Evolutionary conservation across 192 early-diverging fungal genomes (phyloP).

Genomic region (Podila clonocystis): DNA sequence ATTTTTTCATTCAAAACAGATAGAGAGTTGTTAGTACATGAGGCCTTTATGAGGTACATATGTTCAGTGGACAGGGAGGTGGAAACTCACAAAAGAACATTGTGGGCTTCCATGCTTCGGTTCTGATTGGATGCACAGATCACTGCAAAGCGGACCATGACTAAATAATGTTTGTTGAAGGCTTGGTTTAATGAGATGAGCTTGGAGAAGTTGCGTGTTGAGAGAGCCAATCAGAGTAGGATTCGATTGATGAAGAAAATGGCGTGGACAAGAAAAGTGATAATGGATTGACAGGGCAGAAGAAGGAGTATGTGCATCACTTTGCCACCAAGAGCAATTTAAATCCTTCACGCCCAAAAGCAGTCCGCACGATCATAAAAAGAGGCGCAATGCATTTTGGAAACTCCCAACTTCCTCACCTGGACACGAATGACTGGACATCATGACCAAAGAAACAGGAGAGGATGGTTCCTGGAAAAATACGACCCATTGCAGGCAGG

Average conservation of each 20-base stretch:
- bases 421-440: not conserved
- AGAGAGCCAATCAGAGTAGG: too few relatives aligned
- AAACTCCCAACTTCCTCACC: not conserved
- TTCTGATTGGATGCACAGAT: constrained; percentile 99
- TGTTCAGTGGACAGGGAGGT: not conserved
- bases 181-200: not conserved
- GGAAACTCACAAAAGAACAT: constrained; percentile 69
- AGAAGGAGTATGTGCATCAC: too few relatives aligned
- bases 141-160: constrained; percentile 88
- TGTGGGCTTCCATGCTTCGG: constrained; percentile 96
- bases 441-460: not conserved
- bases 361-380: too few relatives aligned
- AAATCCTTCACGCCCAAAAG: too few relatives aligned
- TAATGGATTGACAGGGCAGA: too few relatives aligned
- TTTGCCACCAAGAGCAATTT: too few relatives aligned
- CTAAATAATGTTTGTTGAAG: not conserved
- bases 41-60: not conserved
- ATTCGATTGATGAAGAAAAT: too few relatives aligned
- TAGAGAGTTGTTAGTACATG: not conserved
- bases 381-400: not conserved
- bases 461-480: constrained; percentile 33
- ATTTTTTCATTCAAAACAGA: not conserved
- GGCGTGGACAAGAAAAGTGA: too few relatives aligned
- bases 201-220: not conserved
- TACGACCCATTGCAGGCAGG: constrained; percentile 43